Conservation (phyloP, 2,329 filamentous ascomycete species). For the Chalara sp. region DNA sequence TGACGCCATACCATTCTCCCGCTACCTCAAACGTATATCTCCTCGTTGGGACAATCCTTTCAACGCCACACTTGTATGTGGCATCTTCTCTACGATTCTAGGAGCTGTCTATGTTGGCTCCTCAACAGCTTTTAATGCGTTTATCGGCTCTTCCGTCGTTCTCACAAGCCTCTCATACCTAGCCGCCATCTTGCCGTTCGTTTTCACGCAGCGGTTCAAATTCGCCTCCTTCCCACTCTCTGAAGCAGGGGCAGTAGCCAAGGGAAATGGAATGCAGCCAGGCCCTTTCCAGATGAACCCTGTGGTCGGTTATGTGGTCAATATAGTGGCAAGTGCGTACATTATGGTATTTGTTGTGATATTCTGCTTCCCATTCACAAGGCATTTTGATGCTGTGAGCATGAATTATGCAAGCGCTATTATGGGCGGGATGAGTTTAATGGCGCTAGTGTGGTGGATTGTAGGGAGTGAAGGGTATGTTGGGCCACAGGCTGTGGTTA, state of each 20-base stretch:
- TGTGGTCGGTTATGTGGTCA: conserved; percentile 41
- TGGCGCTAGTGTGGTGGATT: conserved; percentile 37
- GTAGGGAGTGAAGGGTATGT: conserved; percentile 19
- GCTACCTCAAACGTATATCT: conserved; percentile 40
- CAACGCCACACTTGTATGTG: conserved; percentile 46
- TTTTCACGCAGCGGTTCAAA: conserved; percentile 35
- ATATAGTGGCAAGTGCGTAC: conserved; percentile 46
- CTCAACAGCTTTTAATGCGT: conserved; percentile 59
- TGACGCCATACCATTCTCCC: conserved; percentile 45
- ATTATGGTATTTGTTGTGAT: conserved; percentile 56
- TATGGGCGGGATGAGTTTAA: conserved; percentile 33
- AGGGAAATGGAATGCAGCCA: conserved; percentile 35
- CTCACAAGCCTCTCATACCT: conserved; percentile 51
- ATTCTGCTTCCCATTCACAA: conserved; percentile 50
- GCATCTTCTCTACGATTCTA: conserved; percentile 44
- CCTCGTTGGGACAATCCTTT: conserved; percentile 42
- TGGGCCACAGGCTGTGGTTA: conserved; percentile 14
- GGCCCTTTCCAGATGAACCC: conserved; percentile 53
- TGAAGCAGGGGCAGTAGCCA: conserved; percentile 6
- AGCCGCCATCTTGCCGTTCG: conserved; percentile 53
- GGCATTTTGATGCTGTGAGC: conserved; percentile 36
- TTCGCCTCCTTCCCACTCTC: neutral
- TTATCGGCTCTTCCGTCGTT: conserved; percentile 54
- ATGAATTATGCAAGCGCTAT: conserved; percentile 49
- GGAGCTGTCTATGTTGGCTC: conserved; percentile 61